Percentiles rank a stretch among this genome's conserved stretches.
Evolutionary conservation across 306 rosid genomes (phyloP).

Genomic region (Fragaria ananassa): DNA sequence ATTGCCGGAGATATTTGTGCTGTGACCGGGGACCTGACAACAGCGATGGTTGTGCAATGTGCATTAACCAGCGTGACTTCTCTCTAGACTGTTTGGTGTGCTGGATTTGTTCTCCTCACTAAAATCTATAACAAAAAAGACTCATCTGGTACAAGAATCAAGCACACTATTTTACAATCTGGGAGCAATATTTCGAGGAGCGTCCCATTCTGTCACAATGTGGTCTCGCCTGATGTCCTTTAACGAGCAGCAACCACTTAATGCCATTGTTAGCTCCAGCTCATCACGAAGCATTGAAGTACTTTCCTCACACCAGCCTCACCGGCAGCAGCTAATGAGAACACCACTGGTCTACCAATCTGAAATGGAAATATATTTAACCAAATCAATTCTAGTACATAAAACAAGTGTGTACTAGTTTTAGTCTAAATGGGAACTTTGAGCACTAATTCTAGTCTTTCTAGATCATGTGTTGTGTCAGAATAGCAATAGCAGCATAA

Average conservation of each 20-base stretch:
- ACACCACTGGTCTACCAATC: conserved; percentile 92
- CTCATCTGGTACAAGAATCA: no score
- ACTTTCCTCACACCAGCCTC: conserved; percentile 82
- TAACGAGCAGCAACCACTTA: conserved; percentile 79
- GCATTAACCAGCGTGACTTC: no score
- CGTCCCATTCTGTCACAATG: conserved; percentile 66
- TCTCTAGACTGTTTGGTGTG: no score
- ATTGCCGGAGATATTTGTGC: no score
- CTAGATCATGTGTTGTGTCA: not conserved
- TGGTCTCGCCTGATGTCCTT: conserved; percentile 81
- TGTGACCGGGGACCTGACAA: no score
- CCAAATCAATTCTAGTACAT: not conserved
- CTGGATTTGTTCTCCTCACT: no score
- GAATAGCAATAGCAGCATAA: not conserved
- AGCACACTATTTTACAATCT: conserved; percentile 36
- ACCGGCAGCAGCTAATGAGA: conserved; percentile 83
- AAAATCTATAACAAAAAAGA: no score
- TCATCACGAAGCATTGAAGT: conserved; percentile 76
- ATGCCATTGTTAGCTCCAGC: conserved; percentile 85
- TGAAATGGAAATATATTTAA: conserved; percentile 10
- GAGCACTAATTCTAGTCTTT: no score
- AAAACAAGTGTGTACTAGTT: no score
- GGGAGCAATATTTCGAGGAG: conserved; percentile 38
- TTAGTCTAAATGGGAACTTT: no score
- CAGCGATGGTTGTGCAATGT: no score